A percentile compares a stretch with the other conserved stretches of the same genome.
Conservation (phyloP, 169 alveolate species). For the Cryptosporidium viatorum region DNA sequence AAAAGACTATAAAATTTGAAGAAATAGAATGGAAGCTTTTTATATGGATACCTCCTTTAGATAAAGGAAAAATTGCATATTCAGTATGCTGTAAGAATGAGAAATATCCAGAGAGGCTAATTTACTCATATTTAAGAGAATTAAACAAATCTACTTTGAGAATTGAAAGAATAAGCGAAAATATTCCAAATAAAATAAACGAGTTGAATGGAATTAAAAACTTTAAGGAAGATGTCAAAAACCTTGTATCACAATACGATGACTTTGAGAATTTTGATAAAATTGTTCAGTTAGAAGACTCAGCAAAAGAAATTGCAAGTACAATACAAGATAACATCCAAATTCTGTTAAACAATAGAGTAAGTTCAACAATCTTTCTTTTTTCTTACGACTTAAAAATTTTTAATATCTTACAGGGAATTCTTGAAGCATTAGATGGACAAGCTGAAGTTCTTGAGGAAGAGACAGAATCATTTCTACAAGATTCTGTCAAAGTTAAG, state of each 20-base stretch:
- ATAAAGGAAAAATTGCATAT: conserved; percentile 31
- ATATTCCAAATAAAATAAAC: neutral
- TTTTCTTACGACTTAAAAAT: neutral
- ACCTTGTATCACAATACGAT: neutral
- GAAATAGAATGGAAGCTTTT: conserved; percentile 16
- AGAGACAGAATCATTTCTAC: conserved; percentile 50
- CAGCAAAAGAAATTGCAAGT: conserved; percentile 12
- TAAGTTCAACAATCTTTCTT: conserved; percentile 14
- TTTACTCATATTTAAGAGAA: conserved; percentile 49
- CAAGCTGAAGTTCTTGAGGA: conserved; percentile 48
- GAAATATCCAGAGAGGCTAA: conserved; percentile 48
- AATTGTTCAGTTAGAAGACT: conserved; percentile 9
- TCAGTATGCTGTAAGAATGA: conserved; percentile 58
- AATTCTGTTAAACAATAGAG: conserved; percentile 26
- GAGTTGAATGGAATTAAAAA: conserved; percentile 36
- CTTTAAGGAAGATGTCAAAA: conserved; percentile 26
- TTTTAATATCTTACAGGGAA: conserved; percentile 16
- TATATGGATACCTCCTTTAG: conserved; percentile 53
- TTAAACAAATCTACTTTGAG: conserved; percentile 50
- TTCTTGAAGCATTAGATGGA: conserved; percentile 31
- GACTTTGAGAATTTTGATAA: conserved; percentile 35
- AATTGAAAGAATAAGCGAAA: conserved; percentile 19
- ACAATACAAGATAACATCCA: conserved; percentile 51
- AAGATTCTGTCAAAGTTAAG: conserved; percentile 47
- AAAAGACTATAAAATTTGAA: neutral